Evolutionary conservation across 257 asterid genomes (phyloP).

Genomic region (Cinchona pubescens): DNA sequence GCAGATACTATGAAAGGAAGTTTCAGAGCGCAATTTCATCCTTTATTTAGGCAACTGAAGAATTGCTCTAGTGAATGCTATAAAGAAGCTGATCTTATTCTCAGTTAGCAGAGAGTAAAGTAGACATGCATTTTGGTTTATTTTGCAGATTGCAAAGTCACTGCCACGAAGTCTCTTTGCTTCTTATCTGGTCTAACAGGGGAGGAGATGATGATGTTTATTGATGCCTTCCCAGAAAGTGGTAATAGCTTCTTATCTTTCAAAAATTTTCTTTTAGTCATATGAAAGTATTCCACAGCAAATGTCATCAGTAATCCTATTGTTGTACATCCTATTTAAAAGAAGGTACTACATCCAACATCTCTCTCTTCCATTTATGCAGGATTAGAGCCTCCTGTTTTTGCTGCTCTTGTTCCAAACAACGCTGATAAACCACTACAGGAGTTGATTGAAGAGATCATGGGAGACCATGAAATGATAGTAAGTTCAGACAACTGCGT

Average conservation of each 20-base stretch:
- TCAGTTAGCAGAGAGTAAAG: neutral
- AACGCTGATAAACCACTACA: constrained; percentile 73
- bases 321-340: neutral
- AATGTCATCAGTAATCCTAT: neutral
- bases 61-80: neutral
- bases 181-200: constrained; percentile 91
- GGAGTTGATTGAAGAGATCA: constrained; percentile 83
- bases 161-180: constrained; percentile 88
- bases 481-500: constrained; percentile 33
- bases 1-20: neutral
- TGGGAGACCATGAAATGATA: constrained; percentile 89
- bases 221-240: constrained; percentile 76
- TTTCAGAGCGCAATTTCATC: neutral
- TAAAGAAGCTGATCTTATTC: neutral
- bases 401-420: constrained; percentile 84
- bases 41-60: neutral
- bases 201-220: constrained; percentile 99
- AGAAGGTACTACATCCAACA: neutral
- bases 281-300: neutral
- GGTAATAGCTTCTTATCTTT: no score
- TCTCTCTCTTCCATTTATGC: neutral
- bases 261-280: no score
- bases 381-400: constrained; percentile 70
- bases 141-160: constrained; percentile 66
- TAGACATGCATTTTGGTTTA: neutral